These are phyloP conservation scores for Sonneratia alba DNA, from an alignment of 345 rosid species.

Conservation along the genomic window DNA sequence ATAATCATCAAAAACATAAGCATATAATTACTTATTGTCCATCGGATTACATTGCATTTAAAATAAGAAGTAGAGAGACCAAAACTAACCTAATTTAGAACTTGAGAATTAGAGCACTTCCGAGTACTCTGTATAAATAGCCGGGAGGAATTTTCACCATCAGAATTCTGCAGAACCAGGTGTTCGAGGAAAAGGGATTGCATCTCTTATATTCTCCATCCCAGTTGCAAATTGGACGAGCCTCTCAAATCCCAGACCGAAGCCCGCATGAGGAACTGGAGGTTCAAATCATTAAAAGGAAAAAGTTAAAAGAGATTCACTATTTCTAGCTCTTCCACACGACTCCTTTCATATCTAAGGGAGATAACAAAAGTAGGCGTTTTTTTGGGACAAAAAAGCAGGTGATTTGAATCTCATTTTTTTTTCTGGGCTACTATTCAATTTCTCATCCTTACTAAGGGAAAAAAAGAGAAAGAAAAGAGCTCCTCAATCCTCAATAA, in stretches of 20 bases:
- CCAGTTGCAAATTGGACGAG: slow-evolving; percentile 95
- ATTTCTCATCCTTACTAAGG: background rate
- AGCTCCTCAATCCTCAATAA: background rate
- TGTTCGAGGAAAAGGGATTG: slow-evolving; percentile 86
- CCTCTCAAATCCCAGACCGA: slow-evolving; percentile 91
- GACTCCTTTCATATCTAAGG: too few species aligned
- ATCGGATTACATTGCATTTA: background rate
- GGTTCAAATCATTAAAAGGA: background rate
- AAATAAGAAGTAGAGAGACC: background rate
- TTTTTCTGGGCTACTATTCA: too few species aligned
- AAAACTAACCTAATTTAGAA: background rate
- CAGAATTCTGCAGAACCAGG: slow-evolving; percentile 91
- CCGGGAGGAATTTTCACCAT: background rate
- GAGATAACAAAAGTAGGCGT: too few species aligned
- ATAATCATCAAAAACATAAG: too few species aligned
- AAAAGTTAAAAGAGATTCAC: background rate
- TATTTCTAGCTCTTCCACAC: background rate
- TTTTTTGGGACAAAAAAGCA: too few species aligned
- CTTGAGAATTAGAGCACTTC: background rate
- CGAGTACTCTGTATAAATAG: background rate
- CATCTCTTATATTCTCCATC: slow-evolving; percentile 83
- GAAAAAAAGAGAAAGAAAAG: background rate
- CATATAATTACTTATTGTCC: background rate
- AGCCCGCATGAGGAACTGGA: slow-evolving; percentile 98
- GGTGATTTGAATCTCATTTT: too few species aligned